These are phyloP conservation scores for Xylariaceae sp. DNA, from an alignment of 2,329 filamentous ascomycete genomes.

Conservation along the genomic window DNA sequence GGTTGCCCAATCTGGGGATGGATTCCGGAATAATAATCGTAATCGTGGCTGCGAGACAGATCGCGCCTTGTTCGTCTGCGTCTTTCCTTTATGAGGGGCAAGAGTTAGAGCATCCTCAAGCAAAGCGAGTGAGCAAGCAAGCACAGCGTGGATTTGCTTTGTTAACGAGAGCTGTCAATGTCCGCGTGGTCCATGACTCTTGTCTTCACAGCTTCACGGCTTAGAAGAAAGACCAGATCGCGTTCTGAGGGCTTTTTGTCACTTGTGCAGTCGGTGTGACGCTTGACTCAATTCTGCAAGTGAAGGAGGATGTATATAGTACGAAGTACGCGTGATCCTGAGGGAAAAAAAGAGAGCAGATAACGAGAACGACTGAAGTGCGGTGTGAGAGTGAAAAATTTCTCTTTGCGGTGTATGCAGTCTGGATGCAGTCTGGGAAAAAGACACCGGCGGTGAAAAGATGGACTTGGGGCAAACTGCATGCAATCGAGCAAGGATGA, in stretches of 20 bases:
- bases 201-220: conserved; percentile 7
- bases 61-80: too few species aligned
- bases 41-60: background rate
- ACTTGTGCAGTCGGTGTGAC: conserved; percentile 26
- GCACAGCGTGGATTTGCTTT: background rate
- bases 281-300: conserved; percentile 16
- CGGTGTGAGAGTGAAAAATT: conserved; percentile 5
- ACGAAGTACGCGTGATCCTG: conserved; percentile 5
- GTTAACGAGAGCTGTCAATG: background rate
- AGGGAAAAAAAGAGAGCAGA: background rate
- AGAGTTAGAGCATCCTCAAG: background rate
- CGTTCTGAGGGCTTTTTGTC: conserved; percentile 7
- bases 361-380: conserved; percentile 1
- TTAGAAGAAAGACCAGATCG: background rate
- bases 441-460: conserved; percentile 5
- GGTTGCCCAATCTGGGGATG: background rate
- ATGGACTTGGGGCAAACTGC: conserved; percentile 1
- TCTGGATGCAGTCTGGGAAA: background rate
- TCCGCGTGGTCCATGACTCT: conserved; percentile 1
- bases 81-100: too few species aligned
- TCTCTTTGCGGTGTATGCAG: conserved; percentile 6
- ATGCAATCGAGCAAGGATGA: conserved; percentile 7
- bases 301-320: conserved; percentile 21
- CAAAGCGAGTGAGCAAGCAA: background rate
- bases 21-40: background rate